phyloP scores from a whole-genome alignment of 2,329 filamentous ascomycete species.

The Fusarium drepaniforme region DNA sequence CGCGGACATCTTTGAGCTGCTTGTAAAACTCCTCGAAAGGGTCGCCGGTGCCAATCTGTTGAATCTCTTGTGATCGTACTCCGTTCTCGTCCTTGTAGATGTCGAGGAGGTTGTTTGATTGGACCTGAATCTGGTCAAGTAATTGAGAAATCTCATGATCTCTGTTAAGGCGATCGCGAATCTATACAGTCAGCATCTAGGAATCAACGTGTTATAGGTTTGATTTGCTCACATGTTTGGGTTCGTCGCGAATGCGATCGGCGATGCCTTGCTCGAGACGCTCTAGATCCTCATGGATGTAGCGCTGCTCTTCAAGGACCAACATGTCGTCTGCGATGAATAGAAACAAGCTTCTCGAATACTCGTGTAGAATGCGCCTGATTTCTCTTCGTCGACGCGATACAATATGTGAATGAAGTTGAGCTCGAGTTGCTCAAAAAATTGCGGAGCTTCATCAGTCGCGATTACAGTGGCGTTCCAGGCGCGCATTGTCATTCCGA shows the following conservation, averaged over 20 bases:
- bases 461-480: conserved; percentile 42
- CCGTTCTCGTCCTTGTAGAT: conserved; percentile 87
- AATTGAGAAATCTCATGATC: conserved; percentile 94
- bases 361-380: background rate
- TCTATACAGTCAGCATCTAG: conserved; percentile 61
- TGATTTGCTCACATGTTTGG: conserved; percentile 77
- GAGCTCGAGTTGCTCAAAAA: conserved; percentile 39
- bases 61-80: conserved; percentile 81
- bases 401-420: conserved; percentile 17
- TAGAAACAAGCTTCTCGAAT: too few relatives aligned
- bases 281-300: conserved; percentile 96
- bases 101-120: conserved; percentile 82
- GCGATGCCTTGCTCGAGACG: conserved; percentile 93
- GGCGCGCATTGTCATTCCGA: conserved; percentile 39
- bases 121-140: conserved; percentile 86
- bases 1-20: conserved; percentile 83
- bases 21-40: conserved; percentile 93
- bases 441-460: conserved; percentile 43
- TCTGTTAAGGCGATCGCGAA: conserved; percentile 87
- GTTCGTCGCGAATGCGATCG: conserved; percentile 89
- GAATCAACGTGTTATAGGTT: background rate
- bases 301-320: conserved; percentile 92
- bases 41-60: conserved; percentile 85
- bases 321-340: conserved; percentile 67
- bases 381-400: background rate